A percentile compares a stretch with the other conserved stretches of the same genome.
phyloP scores from a whole-genome alignment of 805 yeast genomes.

The Wickerhamiella kurtzmanii region DNA sequence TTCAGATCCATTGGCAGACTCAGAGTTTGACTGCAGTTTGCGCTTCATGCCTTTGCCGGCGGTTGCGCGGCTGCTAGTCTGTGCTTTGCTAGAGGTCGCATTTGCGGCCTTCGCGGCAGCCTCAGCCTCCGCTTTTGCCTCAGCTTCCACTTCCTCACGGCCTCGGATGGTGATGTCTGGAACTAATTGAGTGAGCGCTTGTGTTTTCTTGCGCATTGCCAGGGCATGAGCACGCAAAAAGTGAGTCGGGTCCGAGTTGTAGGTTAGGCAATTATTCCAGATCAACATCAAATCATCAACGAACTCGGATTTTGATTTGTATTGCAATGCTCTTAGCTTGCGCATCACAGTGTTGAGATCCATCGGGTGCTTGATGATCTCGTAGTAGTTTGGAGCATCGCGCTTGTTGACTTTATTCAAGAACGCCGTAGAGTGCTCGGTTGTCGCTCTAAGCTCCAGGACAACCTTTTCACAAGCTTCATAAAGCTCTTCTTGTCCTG shows the following conservation, averaged over 20 bases:
- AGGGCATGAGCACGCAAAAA: conserved; percentile 81
- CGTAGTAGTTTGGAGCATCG: conserved; percentile 94
- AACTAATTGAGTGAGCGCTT: conserved; percentile 61
- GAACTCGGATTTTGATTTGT: conserved; percentile 72
- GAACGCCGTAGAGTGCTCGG: conserved; percentile 94
- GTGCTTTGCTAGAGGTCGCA: neutral
- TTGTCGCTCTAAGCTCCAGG: conserved; percentile 72
- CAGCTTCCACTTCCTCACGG: conserved; percentile 29
- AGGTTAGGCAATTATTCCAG: conserved; percentile 87
- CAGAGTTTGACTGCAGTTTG: conserved; percentile 1
- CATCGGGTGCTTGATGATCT: conserved; percentile 87
- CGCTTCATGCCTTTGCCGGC: conserved; percentile 13
- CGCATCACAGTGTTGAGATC: conserved; percentile 89
- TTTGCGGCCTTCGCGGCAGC: conserved; percentile 8
- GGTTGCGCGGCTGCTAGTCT: neutral
- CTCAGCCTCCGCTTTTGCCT: conserved; percentile 23
- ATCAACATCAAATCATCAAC: conserved; percentile 92
- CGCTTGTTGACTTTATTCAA: conserved; percentile 91
- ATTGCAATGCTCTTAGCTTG: conserved; percentile 69
- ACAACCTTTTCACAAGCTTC: conserved; percentile 97
- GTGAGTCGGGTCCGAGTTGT: conserved; percentile 90
- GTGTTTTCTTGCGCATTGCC: conserved; percentile 88
- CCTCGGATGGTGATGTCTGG: conserved; percentile 75
- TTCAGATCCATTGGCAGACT: neutral
- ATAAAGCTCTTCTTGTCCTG: conserved; percentile 95